These are phyloP conservation scores for Penicillium argentinense DNA, from an alignment of 495 filamentous ascomycete species.

Conservation along the genomic window DNA sequence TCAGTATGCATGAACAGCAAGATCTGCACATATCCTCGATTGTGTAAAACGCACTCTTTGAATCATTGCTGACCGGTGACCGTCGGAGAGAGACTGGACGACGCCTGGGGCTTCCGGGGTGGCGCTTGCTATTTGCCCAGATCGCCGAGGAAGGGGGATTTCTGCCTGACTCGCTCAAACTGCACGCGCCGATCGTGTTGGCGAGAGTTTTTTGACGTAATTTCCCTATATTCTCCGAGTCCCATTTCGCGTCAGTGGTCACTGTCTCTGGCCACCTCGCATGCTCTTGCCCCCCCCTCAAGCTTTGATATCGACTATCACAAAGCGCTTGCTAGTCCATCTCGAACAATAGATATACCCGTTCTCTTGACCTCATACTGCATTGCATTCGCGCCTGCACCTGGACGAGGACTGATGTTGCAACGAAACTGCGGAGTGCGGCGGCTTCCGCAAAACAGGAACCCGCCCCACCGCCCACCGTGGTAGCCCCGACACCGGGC, in stretches of 20 bases:
- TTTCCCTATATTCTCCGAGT: constrained; percentile 7
- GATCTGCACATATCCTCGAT: not conserved
- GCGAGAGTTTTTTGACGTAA: constrained; percentile 5
- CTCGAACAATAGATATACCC: no score
- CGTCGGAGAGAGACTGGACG: no score
- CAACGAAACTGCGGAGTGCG: constrained; percentile 5
- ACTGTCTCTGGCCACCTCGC: not conserved
- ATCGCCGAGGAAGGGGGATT: not conserved
- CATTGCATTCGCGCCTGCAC: not conserved
- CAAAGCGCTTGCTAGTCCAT: no score
- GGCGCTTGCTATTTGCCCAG: no score
- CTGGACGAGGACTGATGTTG: not conserved
- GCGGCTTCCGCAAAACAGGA: constrained; percentile 11
- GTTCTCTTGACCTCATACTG: not conserved
- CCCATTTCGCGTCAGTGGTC: not conserved
- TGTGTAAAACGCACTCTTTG: not conserved
- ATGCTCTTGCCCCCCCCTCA: no score
- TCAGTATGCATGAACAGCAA: not conserved
- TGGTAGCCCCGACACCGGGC: not conserved
- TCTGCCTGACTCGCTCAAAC: not conserved
- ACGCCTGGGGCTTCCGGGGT: no score
- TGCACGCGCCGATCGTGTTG: not conserved
- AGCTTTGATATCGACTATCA: no score
- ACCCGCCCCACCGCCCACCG: not conserved
- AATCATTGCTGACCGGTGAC: not conserved